phyloP scores from a whole-genome alignment of 2,329 filamentous ascomycete species.

The Ascosphaera aggregata region DNA sequence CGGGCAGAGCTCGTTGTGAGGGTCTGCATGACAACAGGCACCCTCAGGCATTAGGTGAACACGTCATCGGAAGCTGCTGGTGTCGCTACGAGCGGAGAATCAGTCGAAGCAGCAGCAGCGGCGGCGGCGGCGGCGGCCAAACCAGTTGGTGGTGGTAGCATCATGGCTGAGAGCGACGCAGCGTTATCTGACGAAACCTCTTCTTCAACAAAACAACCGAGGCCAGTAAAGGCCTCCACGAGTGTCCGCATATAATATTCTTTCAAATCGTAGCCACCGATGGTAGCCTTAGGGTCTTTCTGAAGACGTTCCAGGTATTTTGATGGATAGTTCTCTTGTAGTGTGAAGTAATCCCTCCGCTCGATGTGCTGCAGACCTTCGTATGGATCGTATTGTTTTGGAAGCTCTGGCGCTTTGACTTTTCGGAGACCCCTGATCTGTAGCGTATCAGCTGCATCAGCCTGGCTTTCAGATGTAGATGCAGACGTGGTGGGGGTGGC shows the following conservation, averaged over 20 bases:
- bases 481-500: conserved; percentile 5
- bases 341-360: conserved; percentile 41
- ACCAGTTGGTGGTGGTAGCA: conserved; percentile 10
- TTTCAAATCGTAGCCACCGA: conserved; percentile 60
- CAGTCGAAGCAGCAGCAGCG: conserved; percentile 1
- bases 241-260: conserved; percentile 67
- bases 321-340: conserved; percentile 50
- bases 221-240: conserved; percentile 71
- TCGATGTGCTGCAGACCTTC: conserved; percentile 41
- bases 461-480: conserved; percentile 1
- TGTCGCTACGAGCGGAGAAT: neutral
- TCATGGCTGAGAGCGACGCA: conserved; percentile 5
- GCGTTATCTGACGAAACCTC: conserved; percentile 26
- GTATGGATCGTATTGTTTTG: conserved; percentile 73
- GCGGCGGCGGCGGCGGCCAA: conserved; percentile 11
- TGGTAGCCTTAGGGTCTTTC: conserved; percentile 40
- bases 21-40: too few species aligned
- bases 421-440: conserved; percentile 58
- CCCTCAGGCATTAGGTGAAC: too few species aligned
- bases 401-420: conserved; percentile 33
- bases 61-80: conserved; percentile 1
- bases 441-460: conserved; percentile 3
- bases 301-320: conserved; percentile 46
- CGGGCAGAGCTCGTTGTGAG: too few species aligned
- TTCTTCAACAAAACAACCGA: conserved; percentile 71